Conservation (phyloP, 495 filamentous ascomycete genomes). For the Tuber microsphaerosporum region DNA sequence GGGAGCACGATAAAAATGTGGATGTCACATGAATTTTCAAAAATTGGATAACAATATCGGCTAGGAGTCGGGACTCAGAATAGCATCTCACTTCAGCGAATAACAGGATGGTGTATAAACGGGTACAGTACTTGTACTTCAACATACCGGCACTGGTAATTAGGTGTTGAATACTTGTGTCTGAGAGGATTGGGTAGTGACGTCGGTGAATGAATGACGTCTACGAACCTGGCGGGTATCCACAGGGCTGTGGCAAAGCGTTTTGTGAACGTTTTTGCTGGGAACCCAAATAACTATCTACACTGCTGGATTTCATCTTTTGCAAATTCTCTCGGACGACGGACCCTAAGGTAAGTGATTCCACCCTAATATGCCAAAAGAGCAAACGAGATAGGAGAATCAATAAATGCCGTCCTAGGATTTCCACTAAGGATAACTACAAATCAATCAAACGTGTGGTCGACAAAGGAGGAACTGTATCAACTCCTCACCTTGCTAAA, state of each 20-base stretch:
- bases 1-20: not conserved
- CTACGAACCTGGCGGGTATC: not conserved
- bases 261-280: not conserved
- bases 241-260: not conserved
- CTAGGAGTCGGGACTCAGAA: not conserved
- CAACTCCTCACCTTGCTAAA: not conserved
- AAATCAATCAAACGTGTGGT: not conserved
- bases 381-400: not conserved
- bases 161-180: not conserved
- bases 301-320: not conserved
- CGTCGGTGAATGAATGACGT: not conserved
- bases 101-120: not conserved
- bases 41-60: not conserved
- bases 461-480: not conserved
- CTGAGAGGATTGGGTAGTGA: not conserved
- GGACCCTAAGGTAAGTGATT: not conserved
- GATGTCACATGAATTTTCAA: not conserved
- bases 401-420: not conserved
- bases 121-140: not conserved
- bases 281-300: not conserved
- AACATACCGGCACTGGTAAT: no score
- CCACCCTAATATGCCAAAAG: not conserved
- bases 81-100: not conserved
- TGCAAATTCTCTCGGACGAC: not conserved
- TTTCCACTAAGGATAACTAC: not conserved